Base-by-base conservation (phyloP, 2,329 filamentous ascomycete species). In the Pseudohalonectria lignicola region DNA sequence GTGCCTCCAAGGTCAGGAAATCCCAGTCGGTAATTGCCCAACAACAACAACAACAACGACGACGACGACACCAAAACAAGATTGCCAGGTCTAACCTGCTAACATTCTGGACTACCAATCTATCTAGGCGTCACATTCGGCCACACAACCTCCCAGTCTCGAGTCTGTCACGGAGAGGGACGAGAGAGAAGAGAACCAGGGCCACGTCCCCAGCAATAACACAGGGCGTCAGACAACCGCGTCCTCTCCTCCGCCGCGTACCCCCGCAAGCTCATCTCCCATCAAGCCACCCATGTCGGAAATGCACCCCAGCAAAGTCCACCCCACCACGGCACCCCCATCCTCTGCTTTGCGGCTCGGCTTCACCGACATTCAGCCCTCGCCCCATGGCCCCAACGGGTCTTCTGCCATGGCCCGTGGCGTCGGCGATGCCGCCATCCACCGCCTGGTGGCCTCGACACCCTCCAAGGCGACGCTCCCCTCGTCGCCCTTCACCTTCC, bases 241-340 rank as follows among this genome's bases (percentile, higher is more conserved):
- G 42, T 60, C 62, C 16, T 62, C 61, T 19, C 54, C 60, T 8
- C 44, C 49, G 41, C 52, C 63, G 36, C 47, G 56, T 49, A 81
- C 83, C 2, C 86, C 86, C 5, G 69, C 67, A 30, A 74, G 75
- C 29, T 72, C 70, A 12, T 76, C 77, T 4, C 71, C 77, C 5
- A 64, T 82, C 47, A 82, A 83, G 62, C 83, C 86, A 18, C 66
- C 81, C 34, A 71, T 71, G 45, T 76, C 79, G 42, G 87, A 94
- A 56, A 95, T 95, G 88, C 88, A 95, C 55, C 90, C 90, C 8
- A 84, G 83, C 63, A 84, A 83, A 54, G 75, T 77, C 40, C 86
- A 92, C 41, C 71, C 75, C 46, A 88, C 83, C 17, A 82, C 78
- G 44, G 84, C 82, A 39, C 67, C 84, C 32, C 75, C 82, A 2